Conservation (phyloP, 176 grass and related monocot genomes). For the Carex parvula region DNA sequence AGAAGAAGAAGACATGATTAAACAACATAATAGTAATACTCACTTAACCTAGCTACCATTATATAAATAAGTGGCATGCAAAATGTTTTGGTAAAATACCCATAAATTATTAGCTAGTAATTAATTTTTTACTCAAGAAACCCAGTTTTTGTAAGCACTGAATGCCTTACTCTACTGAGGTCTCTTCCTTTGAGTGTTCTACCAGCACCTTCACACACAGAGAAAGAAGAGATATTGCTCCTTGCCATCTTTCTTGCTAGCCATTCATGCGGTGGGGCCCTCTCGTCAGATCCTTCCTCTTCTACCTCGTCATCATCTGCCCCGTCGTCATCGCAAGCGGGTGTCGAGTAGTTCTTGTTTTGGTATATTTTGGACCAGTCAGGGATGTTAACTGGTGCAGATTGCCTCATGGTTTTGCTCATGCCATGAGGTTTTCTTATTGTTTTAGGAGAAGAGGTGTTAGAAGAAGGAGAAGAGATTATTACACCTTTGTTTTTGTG, state of each 20-base stretch:
- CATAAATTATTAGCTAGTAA: not conserved
- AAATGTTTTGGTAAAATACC: not conserved
- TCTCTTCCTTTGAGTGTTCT: slow-evolving; percentile 57
- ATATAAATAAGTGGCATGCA: not conserved
- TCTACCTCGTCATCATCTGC: slow-evolving; percentile 16
- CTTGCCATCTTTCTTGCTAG: slow-evolving; percentile 48
- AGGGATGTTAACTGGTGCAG: slow-evolving; percentile 39
- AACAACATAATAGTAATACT: not conserved
- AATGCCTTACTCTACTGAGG: slow-evolving; percentile 45
- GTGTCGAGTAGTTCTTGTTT: not conserved
- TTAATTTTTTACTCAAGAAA: slow-evolving; percentile 36
- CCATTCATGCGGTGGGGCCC: slow-evolving; percentile 49
- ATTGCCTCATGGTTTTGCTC: slow-evolving; percentile 5
- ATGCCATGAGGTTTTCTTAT: not conserved
- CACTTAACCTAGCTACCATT: slow-evolving; percentile 18
- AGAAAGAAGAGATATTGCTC: slow-evolving; percentile 45
- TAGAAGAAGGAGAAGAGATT: not conserved
- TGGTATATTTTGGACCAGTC: slow-evolving; percentile 49
- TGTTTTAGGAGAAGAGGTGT: slow-evolving; percentile 12
- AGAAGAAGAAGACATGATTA: not conserved
- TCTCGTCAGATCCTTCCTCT: slow-evolving; percentile 21
- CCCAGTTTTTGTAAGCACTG: slow-evolving; percentile 55
- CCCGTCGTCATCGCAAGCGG: too few relatives aligned
- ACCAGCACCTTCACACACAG: slow-evolving; percentile 51
- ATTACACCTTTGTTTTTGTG: not conserved